Conservation (phyloP, 106 monocot species). For the Acanthochlamys bracteata region DNA sequence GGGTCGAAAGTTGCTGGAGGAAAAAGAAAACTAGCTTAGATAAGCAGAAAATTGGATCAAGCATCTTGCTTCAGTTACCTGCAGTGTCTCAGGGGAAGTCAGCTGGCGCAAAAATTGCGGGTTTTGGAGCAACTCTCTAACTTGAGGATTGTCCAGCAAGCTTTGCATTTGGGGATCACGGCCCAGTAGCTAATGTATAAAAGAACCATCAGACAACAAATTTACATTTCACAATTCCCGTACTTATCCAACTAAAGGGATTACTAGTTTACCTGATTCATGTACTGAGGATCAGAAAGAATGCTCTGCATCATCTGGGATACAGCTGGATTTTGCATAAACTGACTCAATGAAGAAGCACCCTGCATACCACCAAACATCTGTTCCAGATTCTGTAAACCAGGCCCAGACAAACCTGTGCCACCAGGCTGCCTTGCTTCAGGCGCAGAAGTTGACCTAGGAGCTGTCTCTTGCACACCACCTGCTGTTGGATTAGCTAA, state of each 20-base stretch:
- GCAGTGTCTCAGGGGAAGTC: conserved; percentile 71
- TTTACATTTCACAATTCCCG: neutral
- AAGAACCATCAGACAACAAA: neutral
- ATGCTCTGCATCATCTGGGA: conserved; percentile 74
- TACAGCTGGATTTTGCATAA: conserved; percentile 76
- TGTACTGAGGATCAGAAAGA: conserved; percentile 71
- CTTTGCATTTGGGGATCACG: conserved; percentile 57
- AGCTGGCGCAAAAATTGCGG: conserved; percentile 76
- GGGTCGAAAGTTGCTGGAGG: conserved; percentile 51
- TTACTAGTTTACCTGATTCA: conserved; percentile 60
- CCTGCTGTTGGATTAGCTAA: conserved; percentile 24
- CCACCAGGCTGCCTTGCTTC: conserved; percentile 35
- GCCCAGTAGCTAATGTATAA: conserved; percentile 29
- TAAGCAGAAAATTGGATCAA: neutral
- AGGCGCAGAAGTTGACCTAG: conserved; percentile 32
- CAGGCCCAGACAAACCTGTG: conserved; percentile 50
- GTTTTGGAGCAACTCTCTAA: conserved; percentile 82
- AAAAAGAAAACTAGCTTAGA: neutral
- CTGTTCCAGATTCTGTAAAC: conserved; percentile 57
- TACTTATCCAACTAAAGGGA: neutral
- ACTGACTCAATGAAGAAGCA: conserved; percentile 43
- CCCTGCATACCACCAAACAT: conserved; percentile 52
- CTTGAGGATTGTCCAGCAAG: conserved; percentile 54
- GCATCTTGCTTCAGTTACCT: conserved; percentile 23
- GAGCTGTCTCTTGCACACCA: conserved; percentile 26